phyloP scores from a whole-genome alignment of 2,329 filamentous ascomycete species.

The Geosmithia flava region DNA sequence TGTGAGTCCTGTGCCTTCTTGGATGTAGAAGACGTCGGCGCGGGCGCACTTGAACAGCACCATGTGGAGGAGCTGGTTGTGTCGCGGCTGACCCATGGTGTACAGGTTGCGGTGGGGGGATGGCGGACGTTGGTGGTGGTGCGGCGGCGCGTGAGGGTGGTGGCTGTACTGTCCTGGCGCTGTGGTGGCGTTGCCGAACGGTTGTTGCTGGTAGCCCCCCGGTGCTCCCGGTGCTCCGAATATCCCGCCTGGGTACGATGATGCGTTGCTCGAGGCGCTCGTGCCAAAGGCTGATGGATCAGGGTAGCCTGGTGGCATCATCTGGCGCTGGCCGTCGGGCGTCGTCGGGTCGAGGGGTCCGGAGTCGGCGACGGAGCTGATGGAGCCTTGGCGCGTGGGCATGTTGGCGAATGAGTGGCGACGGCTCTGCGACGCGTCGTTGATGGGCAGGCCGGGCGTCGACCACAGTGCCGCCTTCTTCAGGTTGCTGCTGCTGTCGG shows the following conservation, averaged over 20 bases:
- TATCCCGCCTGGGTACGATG: background rate
- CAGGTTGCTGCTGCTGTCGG: constrained; percentile 38
- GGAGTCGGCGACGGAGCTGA: constrained; percentile 46
- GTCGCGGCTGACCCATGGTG: constrained; percentile 45
- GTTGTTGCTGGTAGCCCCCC: constrained; percentile 33
- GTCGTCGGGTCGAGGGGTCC: constrained; percentile 31
- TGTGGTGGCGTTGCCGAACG: too few species aligned
- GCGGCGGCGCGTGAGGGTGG: constrained; percentile 11
- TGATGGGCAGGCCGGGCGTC: constrained; percentile 52
- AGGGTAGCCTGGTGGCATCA: background rate
- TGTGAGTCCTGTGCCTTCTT: constrained; percentile 84
- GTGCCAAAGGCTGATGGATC: background rate
- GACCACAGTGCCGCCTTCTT: constrained; percentile 62
- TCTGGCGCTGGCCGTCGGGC: constrained; percentile 23
- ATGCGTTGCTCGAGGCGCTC: background rate
- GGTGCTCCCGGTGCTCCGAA: constrained; percentile 7
- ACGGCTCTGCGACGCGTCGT: constrained; percentile 58
- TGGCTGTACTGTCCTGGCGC: too few species aligned
- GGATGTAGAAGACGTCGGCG: constrained; percentile 93
- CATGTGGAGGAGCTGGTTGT: constrained; percentile 67
- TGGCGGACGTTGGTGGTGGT: constrained; percentile 29
- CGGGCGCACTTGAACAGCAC: constrained; percentile 95
- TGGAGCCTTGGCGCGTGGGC: constrained; percentile 50
- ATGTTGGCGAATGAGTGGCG: constrained; percentile 70
- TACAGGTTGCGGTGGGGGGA: constrained; percentile 53